phyloP scores from a whole-genome alignment of 768 basidiomycete species.

The Rhodotorula sphaerocarpa region DNA sequence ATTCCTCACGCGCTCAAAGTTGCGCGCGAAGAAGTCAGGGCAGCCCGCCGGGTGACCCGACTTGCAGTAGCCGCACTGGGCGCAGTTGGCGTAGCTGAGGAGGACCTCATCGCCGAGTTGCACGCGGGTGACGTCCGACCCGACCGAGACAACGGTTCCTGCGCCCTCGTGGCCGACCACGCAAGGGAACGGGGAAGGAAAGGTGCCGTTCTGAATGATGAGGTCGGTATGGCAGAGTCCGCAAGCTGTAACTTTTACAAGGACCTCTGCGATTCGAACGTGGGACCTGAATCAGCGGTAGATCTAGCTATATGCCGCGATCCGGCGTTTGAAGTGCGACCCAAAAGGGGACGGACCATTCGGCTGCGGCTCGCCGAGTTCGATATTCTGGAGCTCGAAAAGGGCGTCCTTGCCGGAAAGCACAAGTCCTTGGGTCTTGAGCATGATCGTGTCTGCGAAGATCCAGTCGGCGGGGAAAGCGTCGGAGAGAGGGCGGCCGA shows the following conservation, averaged over 20 bases:
- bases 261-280: slow-evolving; percentile 19
- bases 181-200: slow-evolving; percentile 21
- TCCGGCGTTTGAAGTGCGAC: too few species aligned
- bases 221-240: slow-evolving; percentile 34
- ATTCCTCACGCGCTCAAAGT: slow-evolving; percentile 29
- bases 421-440: slow-evolving; percentile 14
- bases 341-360: slow-evolving; percentile 8
- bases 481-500: neutral
- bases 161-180: slow-evolving; percentile 28
- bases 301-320: too few species aligned
- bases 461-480: neutral
- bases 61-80: slow-evolving; percentile 24
- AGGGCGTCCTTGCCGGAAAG: neutral
- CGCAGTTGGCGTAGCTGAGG: slow-evolving; percentile 29
- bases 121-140: slow-evolving; percentile 8
- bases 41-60: slow-evolving; percentile 4
- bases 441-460: neutral
- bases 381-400: slow-evolving; percentile 14
- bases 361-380: slow-evolving; percentile 24
- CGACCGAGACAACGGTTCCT: slow-evolving; percentile 10
- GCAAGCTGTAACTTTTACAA: slow-evolving; percentile 20
- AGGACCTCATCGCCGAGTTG: slow-evolving; percentile 16
- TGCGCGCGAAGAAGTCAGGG: neutral
- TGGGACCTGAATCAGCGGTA: neutral
- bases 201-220: slow-evolving; percentile 2